Base-by-base conservation (phyloP, 148 eudicot genomes). In the Silene latifolia region DNA sequence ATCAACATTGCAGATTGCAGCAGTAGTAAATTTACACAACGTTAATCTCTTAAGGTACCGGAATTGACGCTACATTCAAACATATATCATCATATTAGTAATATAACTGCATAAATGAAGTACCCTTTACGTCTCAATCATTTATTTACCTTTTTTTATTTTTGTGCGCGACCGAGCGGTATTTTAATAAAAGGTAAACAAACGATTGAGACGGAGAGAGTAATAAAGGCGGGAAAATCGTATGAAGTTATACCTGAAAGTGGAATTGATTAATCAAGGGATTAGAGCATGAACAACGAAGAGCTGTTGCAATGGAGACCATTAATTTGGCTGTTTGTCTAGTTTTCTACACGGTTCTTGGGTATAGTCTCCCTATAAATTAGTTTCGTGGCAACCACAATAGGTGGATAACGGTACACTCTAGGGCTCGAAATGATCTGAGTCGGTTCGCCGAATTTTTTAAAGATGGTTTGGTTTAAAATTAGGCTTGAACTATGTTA, bases 231-330 rank as follows among this genome's bases (percentile, higher is more conserved):
- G 19, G 29, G 61, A 8, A 21, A 69, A 39, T 5, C 20, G 77
- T 12, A 5, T 44, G 54, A n/a, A 20, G 42, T 0, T 18, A n/a
- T 70, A 70, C 73, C 73, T 70, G 73, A 2, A 39, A 59, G 46
- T 69, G 57, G 72, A 42, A 63, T 5, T 78, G 79, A 71, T 47
- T 46, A 53, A 74, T 56, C 5, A 78, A 62, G 69, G 63, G 65
- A 73, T 20, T 62, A 1, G 77, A 78, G 23, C 69, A 68, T 54
- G 86, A 76, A 21, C 56, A 69, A 15, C 80, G 68, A 19, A 81
- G 76, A 63, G 69, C 58, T 4, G 81, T 74, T 67, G 81, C 64
- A 18, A 75, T 46, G 47, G 70, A 67, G 67, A 83, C 61, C 86
- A 83, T 80, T 70, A 67, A 70, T 56, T 25, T 71, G 17, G 14